Evolutionary conservation across 2,329 filamentous ascomycete genomes (phyloP), one percentile per base, ranked within the genome.

Genomic region (Fusarium continuum): DNA sequence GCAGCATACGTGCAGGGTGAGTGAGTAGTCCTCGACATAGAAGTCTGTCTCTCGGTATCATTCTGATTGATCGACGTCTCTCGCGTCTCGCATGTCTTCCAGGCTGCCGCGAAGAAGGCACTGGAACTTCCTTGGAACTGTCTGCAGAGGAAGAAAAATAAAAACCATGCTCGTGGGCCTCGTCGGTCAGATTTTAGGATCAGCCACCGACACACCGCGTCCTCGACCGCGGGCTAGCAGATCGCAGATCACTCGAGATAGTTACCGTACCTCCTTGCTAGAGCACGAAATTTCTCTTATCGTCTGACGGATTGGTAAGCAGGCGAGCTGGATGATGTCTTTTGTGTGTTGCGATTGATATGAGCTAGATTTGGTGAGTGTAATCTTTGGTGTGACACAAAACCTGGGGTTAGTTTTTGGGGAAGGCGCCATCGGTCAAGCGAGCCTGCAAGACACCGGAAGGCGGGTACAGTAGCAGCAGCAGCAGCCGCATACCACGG

Each of bases 51-150:
- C 20, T 28, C 26, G 34, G 17, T 39, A 20, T 35, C 22, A 20
- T 44, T 40, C 29, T 39, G 19, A 43, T 34, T 35, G 11, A 29
- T 51, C 26, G 31, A 58, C 39, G 19, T 28, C 20, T 51, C 31
- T 39, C n/a, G n/a, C n/a, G 26, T 25, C 19, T 44, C 26, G 26
- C 20, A 20, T 34, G 14, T 14, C 39, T 26, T 52, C 34, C 17
- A 36, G 20, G n/a, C 19, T 38, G 14, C 45, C 28, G 13, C 20
- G 67, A 69, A 70, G 67, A 69, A 70, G 29, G 23, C 43, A 26
- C 67, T 65, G 67, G 67, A 70, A 70, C 43, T 35, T 70, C 70
- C 67, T 39, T 66, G 47, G 32, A 36, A 17, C 25, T 28, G 35
- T 47, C 17, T 23, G 14, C 41, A 35, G 55, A 54, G 48, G 36